Evolutionary conservation across 805 yeast genomes (phyloP).

Genomic region (Suhomyces prunicola): DNA sequence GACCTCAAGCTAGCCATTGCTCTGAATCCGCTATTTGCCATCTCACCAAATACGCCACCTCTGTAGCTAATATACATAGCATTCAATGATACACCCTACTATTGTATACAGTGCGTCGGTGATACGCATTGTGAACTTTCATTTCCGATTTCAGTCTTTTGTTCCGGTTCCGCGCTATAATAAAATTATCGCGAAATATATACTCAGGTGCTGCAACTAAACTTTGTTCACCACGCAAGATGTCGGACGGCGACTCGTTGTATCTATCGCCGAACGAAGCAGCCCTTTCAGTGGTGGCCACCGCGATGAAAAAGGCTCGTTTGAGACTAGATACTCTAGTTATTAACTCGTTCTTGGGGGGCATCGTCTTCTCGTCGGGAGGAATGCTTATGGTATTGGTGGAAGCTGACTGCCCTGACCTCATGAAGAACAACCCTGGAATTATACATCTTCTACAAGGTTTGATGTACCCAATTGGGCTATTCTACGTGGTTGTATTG

Average conservation of each 20-base stretch:
- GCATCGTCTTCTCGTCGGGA: slow-evolving; percentile 64
- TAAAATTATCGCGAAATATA: neutral
- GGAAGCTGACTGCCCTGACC: slow-evolving; percentile 49
- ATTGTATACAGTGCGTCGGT: neutral
- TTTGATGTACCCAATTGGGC: slow-evolving; percentile 62
- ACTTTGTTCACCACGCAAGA: neutral
- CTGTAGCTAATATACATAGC: neutral
- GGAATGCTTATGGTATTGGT: slow-evolving; percentile 64
- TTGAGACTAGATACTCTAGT: slow-evolving; percentile 56
- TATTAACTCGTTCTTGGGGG: slow-evolving; percentile 67
- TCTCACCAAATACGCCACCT: neutral
- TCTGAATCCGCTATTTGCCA: slow-evolving; percentile 4
- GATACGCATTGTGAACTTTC: neutral
- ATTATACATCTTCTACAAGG: slow-evolving; percentile 57
- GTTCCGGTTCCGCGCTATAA: neutral
- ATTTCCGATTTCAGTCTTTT: neutral
- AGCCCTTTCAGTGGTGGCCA: slow-evolving; percentile 80
- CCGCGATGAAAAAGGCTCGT: slow-evolving; percentile 79
- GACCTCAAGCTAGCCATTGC: slow-evolving; percentile 3
- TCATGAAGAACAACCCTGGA: slow-evolving; percentile 47
- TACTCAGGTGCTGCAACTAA: neutral
- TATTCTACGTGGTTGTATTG: slow-evolving; percentile 69
- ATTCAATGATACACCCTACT: too few species aligned
- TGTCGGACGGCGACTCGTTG: slow-evolving; percentile 26
- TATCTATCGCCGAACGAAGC: slow-evolving; percentile 78